These are phyloP conservation scores for Neurospora hispaniola DNA, from an alignment of 495 filamentous ascomycete species.

Conservation along the genomic window DNA sequence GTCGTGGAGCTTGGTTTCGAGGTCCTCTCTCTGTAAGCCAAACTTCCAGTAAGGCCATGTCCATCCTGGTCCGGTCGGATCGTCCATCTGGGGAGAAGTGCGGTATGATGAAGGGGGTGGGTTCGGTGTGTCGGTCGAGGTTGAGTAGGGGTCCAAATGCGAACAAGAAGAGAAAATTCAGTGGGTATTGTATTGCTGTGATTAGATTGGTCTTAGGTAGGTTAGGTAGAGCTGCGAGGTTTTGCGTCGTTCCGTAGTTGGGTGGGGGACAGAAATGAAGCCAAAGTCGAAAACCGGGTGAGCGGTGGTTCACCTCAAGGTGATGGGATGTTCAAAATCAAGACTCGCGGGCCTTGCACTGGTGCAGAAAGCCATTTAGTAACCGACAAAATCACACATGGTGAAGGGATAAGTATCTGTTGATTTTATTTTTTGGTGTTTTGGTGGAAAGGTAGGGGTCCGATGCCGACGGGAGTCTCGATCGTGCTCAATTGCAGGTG, in stretches of 20 bases:
- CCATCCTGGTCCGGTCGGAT: conserved; percentile 23
- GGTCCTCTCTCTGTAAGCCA: conserved; percentile 28
- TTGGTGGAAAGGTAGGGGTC: conserved; percentile 1
- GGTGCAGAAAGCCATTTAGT: conserved; percentile 28
- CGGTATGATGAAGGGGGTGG: background rate
- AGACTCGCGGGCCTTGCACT: conserved; percentile 10
- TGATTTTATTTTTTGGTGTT: conserved; percentile 7
- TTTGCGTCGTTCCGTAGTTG: conserved; percentile 1
- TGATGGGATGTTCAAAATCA: conserved; percentile 7
- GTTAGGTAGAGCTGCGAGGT: background rate
- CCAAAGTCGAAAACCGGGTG: conserved; percentile 20
- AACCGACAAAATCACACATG: conserved; percentile 12
- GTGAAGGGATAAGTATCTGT: conserved; percentile 5
- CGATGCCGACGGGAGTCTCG: background rate
- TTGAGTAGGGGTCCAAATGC: conserved; percentile 6
- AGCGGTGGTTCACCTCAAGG: conserved; percentile 4
- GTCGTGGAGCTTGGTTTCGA: conserved; percentile 29
- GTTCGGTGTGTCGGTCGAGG: conserved; percentile 3
- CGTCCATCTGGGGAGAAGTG: conserved; percentile 27
- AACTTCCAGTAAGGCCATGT: conserved; percentile 43
- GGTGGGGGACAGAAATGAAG: conserved; percentile 11
- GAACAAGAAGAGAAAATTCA: background rate
- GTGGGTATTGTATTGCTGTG: conserved; percentile 3
- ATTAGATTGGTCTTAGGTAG: background rate
- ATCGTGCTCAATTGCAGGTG: background rate